Percentiles rank a stretch among this genome's conserved stretches.
Conservation (phyloP, 2,329 filamentous ascomycete species). For the Xylaria sp. region DNA sequence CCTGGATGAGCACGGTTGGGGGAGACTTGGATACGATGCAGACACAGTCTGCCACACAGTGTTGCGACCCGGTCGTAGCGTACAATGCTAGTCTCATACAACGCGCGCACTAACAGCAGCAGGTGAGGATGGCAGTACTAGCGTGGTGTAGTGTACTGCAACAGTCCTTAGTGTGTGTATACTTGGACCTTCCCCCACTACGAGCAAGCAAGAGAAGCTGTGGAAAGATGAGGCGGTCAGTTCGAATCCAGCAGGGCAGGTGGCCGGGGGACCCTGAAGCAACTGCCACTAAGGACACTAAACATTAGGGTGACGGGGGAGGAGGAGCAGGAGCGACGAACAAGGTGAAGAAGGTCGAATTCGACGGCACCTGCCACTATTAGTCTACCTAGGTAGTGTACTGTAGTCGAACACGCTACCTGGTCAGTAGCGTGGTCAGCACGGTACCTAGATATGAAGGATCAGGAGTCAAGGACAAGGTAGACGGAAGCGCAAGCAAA, state of each 20-base stretch:
- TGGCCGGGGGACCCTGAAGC: conserved; percentile 25
- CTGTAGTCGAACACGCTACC: conserved; percentile 4
- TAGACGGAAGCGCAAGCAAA: conserved; percentile 40
- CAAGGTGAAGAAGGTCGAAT: conserved; percentile 26
- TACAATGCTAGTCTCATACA: conserved; percentile 5
- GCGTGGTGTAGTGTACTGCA: too few species aligned
- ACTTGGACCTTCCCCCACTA: conserved; percentile 36
- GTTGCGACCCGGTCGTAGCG: conserved; percentile 21
- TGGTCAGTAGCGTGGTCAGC: conserved; percentile 1
- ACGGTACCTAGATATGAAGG: background rate
- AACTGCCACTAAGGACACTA: background rate
- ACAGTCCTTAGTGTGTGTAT: conserved; percentile 4
- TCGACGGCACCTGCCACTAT: conserved; percentile 5
- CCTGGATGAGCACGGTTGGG: conserved; percentile 30
- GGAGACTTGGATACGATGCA: conserved; percentile 18
- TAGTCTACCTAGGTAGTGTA: conserved; percentile 8
- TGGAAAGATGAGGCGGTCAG: conserved; percentile 48
- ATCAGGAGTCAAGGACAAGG: conserved; percentile 38
- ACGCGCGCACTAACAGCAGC: conserved; percentile 31
- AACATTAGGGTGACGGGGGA: background rate
- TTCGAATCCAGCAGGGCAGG: conserved; percentile 41
- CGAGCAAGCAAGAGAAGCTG: conserved; percentile 33
- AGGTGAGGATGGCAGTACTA: conserved; percentile 25
- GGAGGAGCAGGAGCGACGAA: background rate
- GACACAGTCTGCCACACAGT: conserved; percentile 38